Conservation (phyloP, 2,329 filamentous ascomycete species). For the Lecanoromycetidae sp. region DNA sequence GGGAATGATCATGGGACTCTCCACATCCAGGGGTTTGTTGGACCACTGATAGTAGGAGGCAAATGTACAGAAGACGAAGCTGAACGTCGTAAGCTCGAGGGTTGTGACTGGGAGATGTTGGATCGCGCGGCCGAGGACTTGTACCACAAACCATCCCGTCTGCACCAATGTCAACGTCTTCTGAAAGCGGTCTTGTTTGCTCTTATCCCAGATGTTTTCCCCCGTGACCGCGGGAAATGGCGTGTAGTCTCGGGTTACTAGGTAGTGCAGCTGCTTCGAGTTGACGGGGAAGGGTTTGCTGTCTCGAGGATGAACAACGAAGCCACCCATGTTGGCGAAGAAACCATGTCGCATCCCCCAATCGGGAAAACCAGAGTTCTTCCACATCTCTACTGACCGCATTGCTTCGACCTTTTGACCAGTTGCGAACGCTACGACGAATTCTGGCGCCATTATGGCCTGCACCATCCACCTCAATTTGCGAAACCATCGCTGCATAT, state of each 20-base stretch:
- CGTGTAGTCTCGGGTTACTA: slow-evolving; percentile 21
- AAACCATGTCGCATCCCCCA: slow-evolving; percentile 34
- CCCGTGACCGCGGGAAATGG: slow-evolving; percentile 19
- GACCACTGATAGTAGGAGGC: slow-evolving; percentile 23
- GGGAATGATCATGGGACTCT: slow-evolving; percentile 18
- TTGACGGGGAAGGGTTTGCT: slow-evolving; percentile 27
- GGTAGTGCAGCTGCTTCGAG: slow-evolving; percentile 24
- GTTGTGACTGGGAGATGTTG: slow-evolving; percentile 28
- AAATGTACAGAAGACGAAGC: slow-evolving; percentile 22
- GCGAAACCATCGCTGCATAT: slow-evolving; percentile 23
- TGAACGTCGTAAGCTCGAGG: slow-evolving; percentile 25
- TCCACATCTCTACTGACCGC: slow-evolving; percentile 16
- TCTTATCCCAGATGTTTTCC: slow-evolving; percentile 26
- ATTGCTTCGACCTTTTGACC: slow-evolving; percentile 17
- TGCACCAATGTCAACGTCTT: slow-evolving; percentile 30
- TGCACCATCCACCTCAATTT: slow-evolving; percentile 28
- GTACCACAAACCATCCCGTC: slow-evolving; percentile 29
- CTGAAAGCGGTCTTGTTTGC: slow-evolving; percentile 28
- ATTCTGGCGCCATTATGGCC: slow-evolving; percentile 21
- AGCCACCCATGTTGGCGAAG: slow-evolving; percentile 33
- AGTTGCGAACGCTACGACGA: slow-evolving; percentile 17
- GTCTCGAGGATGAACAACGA: slow-evolving; percentile 25
- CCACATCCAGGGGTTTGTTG: slow-evolving; percentile 23
- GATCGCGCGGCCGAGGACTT: slow-evolving; percentile 25
- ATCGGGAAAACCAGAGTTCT: slow-evolving; percentile 14